Evolutionary conservation across 2,329 filamentous ascomycete species (phyloP).

Genomic region (Paracoccidioides brasiliensis): DNA sequence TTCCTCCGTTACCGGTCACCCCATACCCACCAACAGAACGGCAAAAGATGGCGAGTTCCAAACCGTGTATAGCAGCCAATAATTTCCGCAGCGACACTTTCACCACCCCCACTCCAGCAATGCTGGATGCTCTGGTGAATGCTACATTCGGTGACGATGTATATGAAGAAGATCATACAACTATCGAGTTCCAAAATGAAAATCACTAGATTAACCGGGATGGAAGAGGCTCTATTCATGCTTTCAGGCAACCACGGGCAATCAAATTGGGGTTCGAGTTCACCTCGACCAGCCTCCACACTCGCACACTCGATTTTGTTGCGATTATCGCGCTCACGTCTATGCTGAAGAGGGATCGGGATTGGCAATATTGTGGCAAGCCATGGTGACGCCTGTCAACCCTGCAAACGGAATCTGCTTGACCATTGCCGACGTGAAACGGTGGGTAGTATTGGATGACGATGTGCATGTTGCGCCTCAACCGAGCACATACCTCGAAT

Average conservation of each 20-base stretch:
- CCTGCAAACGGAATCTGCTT: slow-evolving; percentile 4
- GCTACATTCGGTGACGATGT: slow-evolving; percentile 14
- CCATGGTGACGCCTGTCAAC: slow-evolving; percentile 8
- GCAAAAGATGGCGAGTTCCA: background rate
- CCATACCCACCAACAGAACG: background rate
- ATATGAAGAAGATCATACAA: slow-evolving; percentile 12
- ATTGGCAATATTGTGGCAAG: slow-evolving; percentile 6
- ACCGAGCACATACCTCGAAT: slow-evolving; percentile 25
- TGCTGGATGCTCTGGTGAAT: slow-evolving; percentile 13
- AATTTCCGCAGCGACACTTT: slow-evolving; percentile 15
- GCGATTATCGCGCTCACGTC: slow-evolving; percentile 8
- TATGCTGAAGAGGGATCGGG: slow-evolving; percentile 12
- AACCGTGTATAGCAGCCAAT: slow-evolving; percentile 8
- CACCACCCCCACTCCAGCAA: slow-evolving; percentile 9
- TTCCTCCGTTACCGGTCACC: background rate
- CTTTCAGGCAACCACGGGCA: slow-evolving; percentile 17
- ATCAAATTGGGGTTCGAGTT: slow-evolving; percentile 12
- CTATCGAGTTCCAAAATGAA: slow-evolving; percentile 9
- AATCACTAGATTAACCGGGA: slow-evolving; percentile 11
- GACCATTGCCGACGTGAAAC: slow-evolving; percentile 47
- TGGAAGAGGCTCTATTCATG: slow-evolving; percentile 12
- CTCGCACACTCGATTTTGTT: slow-evolving; percentile 11
- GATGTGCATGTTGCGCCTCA: slow-evolving; percentile 60
- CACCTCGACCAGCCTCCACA: slow-evolving; percentile 10
- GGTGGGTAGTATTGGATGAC: slow-evolving; percentile 46